Conservation (phyloP, 2,329 filamentous ascomycete genomes). For the Exophiala mesophila region DNA sequence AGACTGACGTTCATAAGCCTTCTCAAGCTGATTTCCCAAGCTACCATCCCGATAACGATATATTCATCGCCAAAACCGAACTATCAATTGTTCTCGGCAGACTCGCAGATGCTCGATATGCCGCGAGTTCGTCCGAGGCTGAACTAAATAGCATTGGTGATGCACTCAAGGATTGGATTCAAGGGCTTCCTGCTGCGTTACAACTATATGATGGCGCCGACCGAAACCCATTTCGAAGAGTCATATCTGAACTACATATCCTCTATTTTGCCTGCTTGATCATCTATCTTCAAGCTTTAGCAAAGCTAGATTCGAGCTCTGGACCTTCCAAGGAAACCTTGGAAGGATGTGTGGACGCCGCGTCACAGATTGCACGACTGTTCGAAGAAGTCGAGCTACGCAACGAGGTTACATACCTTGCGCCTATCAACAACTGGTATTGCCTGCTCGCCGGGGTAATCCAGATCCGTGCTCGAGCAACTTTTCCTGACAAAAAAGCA, state of each 20-base stretch:
- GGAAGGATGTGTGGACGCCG: conserved; percentile 11
- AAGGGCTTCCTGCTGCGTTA: conserved; percentile 6
- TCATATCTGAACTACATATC: conserved; percentile 14
- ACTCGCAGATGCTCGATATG: conserved; percentile 11
- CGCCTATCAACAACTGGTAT: conserved; percentile 15
- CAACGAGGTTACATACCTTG: conserved; percentile 12
- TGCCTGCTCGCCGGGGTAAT: conserved; percentile 13
- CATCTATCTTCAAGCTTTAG: conserved; percentile 12
- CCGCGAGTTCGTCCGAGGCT: conserved; percentile 6
- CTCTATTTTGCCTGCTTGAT: conserved; percentile 13
- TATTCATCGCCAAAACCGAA: conserved; percentile 44
- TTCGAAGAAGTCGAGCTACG: conserved; percentile 14
- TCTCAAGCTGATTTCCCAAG: conserved; percentile 13
- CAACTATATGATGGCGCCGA: conserved; percentile 1
- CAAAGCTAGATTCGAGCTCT: conserved; percentile 11
- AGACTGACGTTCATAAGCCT: conserved; percentile 12
- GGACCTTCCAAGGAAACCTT: conserved; percentile 7
- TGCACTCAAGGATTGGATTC: conserved; percentile 7
- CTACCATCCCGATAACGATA: conserved; percentile 11
- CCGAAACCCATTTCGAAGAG: conserved; percentile 9
- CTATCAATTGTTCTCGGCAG: conserved; percentile 77
- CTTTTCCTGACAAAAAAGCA: conserved; percentile 1
- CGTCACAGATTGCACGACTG: conserved; percentile 10
- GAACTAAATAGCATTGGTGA: conserved; percentile 7
- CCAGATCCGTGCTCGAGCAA: conserved; percentile 13